These are phyloP conservation scores for Penicillium manginii DNA, from an alignment of 495 filamentous ascomycete genomes.

Conservation along the genomic window DNA sequence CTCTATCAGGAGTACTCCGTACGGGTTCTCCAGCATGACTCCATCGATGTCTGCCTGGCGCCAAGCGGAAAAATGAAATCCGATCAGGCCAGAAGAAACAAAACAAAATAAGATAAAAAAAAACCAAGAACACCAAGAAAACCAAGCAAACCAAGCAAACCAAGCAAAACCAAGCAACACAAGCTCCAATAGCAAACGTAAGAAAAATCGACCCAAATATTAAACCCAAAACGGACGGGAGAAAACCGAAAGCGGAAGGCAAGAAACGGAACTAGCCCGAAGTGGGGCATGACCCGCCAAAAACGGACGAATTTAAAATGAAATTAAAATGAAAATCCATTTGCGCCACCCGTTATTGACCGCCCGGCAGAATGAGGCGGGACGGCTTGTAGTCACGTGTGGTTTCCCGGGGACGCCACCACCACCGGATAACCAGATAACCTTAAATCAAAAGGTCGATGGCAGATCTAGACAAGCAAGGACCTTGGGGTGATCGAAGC, in stretches of 20 bases:
- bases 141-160: not conserved
- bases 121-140: no score
- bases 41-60: no score
- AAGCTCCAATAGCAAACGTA: not conserved
- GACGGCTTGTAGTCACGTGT: not conserved
- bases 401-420: not conserved
- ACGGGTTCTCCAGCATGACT: no score
- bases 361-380: not conserved
- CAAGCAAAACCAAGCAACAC: not conserved
- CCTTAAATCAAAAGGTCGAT: conserved; percentile 1
- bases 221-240: not conserved
- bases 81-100: not conserved
- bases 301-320: not conserved
- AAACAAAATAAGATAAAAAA: not conserved
- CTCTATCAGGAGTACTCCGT: no score
- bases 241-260: not conserved
- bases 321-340: no score
- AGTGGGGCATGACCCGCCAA: not conserved
- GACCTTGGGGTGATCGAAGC: not conserved
- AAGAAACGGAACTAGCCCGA: conserved; percentile 4
- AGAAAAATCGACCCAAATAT: not conserved
- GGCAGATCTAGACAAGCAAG: not conserved
- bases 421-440: not conserved
- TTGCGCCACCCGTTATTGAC: not conserved
- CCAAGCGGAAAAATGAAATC: not conserved